Percentiles rank a stretch among this genome's conserved stretches.
These are phyloP conservation scores for Neltuma alba DNA, from an alignment of 306 rosid species.

Conservation along the genomic window DNA sequence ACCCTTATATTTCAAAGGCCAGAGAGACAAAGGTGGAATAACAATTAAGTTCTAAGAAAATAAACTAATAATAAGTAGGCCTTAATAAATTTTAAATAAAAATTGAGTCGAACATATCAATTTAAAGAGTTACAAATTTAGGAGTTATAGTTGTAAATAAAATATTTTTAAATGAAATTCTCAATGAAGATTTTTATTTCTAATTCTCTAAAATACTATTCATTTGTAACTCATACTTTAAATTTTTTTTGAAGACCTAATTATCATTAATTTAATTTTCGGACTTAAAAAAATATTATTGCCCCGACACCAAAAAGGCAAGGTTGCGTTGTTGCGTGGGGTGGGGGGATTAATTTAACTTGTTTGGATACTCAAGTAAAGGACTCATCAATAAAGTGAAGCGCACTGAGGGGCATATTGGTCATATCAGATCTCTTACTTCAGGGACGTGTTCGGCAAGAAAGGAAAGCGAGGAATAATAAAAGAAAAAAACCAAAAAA, in stretches of 20 bases:
- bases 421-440: conserved; percentile 30
- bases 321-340: background rate
- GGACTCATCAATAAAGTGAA: conserved; percentile 21
- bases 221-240: too few species aligned
- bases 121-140: too few species aligned
- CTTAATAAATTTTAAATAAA: too few species aligned
- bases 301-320: background rate
- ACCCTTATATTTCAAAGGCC: background rate
- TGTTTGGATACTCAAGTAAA: conserved; percentile 35
- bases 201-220: too few species aligned
- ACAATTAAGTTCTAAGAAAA: too few species aligned
- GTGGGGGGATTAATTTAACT: background rate
- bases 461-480: conserved; percentile 1
- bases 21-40: background rate
- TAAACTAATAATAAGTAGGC: too few species aligned
- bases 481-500: background rate
- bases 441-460: conserved; percentile 45
- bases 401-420: conserved; percentile 56
- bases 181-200: background rate
- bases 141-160: background rate
- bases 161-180: background rate
- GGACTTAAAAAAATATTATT: too few species aligned
- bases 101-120: too few species aligned
- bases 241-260: background rate
- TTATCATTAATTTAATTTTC: too few species aligned